Conservation (phyloP, 1,139 yeast genomes). For the Blastobotrys illinoisensis region DNA sequence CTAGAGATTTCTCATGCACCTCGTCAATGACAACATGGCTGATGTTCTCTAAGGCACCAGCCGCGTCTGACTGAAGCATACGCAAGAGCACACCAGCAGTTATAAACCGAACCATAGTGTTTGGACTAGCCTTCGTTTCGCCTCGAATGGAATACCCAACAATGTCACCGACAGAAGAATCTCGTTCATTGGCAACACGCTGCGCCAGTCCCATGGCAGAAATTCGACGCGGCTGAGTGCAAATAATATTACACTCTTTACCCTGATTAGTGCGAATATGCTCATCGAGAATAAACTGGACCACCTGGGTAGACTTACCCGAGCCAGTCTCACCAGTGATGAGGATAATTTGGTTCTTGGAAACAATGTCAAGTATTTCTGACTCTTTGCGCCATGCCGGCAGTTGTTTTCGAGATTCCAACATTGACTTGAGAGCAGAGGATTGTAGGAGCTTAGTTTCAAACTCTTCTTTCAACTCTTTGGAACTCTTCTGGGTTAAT, state of each 20-base stretch:
- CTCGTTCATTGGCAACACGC: conserved; percentile 81
- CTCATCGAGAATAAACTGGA: conserved; percentile 78
- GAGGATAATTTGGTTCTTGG: conserved; percentile 57
- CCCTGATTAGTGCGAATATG: conserved; percentile 35
- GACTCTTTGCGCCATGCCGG: conserved; percentile 81
- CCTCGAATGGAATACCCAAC: conserved; percentile 91
- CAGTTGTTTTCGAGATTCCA: conserved; percentile 44
- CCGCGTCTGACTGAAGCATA: conserved; percentile 56
- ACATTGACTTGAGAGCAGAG: conserved; percentile 23
- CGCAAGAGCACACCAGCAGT: conserved; percentile 90
- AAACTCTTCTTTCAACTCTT: conserved; percentile 27
- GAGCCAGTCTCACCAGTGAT: conserved; percentile 98
- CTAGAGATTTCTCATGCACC: conserved; percentile 92
- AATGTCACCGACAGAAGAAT: conserved; percentile 61
- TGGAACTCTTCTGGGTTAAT: conserved; percentile 12
- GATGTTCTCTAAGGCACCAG: conserved; percentile 43
- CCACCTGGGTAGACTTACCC: conserved; percentile 90
- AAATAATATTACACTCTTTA: conserved; percentile 55
- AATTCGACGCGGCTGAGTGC: conserved; percentile 95
- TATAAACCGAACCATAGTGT: conserved; percentile 73
- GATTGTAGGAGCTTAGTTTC: conserved; percentile 14
- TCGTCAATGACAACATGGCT: conserved; percentile 83
- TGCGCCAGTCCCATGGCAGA: conserved; percentile 94
- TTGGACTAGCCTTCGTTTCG: conserved; percentile 58
- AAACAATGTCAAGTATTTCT: conserved; percentile 51